phyloP scores from a whole-genome alignment of 2,329 filamentous ascomycete genomes.

The Verticillium nubilum region DNA sequence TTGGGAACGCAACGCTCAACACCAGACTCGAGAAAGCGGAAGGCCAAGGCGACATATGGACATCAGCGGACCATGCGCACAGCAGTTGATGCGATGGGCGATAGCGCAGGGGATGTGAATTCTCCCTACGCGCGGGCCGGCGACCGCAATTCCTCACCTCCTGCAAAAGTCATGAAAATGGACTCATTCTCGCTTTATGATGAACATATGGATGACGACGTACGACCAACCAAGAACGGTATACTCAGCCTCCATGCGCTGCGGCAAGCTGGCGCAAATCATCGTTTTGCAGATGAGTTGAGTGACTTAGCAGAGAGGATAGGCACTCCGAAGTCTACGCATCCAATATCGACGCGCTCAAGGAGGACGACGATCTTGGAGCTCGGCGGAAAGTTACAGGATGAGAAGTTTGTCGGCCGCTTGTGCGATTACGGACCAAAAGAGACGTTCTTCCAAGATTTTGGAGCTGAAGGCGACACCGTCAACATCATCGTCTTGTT shows the following conservation, averaged over 20 bases:
- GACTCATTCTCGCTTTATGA: conserved; percentile 27
- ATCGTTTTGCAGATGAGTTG: conserved; percentile 60
- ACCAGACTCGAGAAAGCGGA: conserved; percentile 3
- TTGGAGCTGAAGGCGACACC: conserved; percentile 54
- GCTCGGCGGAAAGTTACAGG: conserved; percentile 51
- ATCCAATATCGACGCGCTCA: conserved; percentile 39
- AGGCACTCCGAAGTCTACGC: conserved; percentile 42
- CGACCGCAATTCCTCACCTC: conserved; percentile 4
- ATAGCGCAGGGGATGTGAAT: conserved; percentile 10
- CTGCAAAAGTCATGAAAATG: conserved; percentile 7
- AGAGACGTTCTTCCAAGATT: conserved; percentile 58
- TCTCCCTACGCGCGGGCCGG: neutral
- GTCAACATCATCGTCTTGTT: conserved; percentile 59
- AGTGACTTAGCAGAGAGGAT: conserved; percentile 59
- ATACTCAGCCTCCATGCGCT: conserved; percentile 62
- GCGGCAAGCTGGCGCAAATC: conserved; percentile 60
- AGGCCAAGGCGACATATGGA: conserved; percentile 10
- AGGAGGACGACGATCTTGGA: conserved; percentile 56
- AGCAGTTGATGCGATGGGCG: conserved; percentile 16
- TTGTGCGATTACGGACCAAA: conserved; percentile 73
- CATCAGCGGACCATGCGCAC: conserved; percentile 26
- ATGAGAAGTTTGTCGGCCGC: conserved; percentile 59
- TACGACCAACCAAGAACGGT: conserved; percentile 35
- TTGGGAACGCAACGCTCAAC: conserved; percentile 4
- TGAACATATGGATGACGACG: conserved; percentile 37